Evolutionary conservation across 202 grass and related monocot species (phyloP), one percentile per base, ranked within the genome.

Genomic region (Elaeis oleifera): DNA sequence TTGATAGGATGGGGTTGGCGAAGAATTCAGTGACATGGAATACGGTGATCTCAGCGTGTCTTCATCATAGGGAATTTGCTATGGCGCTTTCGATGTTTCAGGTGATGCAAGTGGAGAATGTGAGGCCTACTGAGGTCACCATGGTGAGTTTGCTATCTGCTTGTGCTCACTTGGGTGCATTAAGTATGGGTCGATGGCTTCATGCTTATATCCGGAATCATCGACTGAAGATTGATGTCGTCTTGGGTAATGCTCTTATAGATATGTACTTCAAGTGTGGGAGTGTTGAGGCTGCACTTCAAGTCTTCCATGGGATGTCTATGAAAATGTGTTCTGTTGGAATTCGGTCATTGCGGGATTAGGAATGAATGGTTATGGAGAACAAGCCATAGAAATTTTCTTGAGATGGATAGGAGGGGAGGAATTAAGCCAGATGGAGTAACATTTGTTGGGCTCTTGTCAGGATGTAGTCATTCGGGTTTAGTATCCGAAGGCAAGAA

Each of bases 201-300:
- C 84, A 88, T 18, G 31, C 55, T 32, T 72, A 56, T 19, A 44
- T 74, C 68, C 64, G 44, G 18, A 68, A 73, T 49, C 55, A 28
- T 23, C 28, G 23, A 3, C 53, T 61, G 13, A n/a, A 4, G 49
- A 16, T 51, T 5, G 85, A 89, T 56, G 53, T 60, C n/a, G 31
- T 80, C 60, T 68, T 84, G 24, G 76, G 66, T 63, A 84, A 74
- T 68, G 65, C 80, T 8, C 69, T 89, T 31, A 68, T 84, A 9
- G 85, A 80, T 71, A 84, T 89, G 85, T 81, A 84, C 73, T 89
- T 84, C 80, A 89, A 89, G 58, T 75, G 70, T 68, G 70, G 85
- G 23, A 76, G 57, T 54, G 65, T 65, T 48, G 77, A 78, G n/a
- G 6, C 0, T 1, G 80, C 77, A 19, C 70, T 89, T 9, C 48